These are phyloP conservation scores for Pythium aristosporum DNA, from an alignment of 352 stramenopile species.

Conservation along the genomic window DNA sequence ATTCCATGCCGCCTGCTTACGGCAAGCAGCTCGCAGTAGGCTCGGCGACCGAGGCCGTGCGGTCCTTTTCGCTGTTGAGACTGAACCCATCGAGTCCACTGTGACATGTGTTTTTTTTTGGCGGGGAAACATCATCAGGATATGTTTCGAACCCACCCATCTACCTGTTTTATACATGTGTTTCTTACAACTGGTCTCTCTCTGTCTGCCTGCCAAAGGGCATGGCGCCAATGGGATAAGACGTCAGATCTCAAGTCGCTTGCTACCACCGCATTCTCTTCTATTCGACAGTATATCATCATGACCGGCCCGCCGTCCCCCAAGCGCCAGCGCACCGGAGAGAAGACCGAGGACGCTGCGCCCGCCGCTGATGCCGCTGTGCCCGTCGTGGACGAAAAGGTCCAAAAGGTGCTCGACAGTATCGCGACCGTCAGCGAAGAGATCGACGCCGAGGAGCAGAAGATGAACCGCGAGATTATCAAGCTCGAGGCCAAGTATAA, in stretches of 20 bases:
- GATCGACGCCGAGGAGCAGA: conserved; percentile 62
- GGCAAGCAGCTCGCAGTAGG: conserved; percentile 10
- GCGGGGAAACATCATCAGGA: not conserved
- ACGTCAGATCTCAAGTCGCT: conserved; percentile 10
- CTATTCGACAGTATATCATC: not conserved
- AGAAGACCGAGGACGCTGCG: conserved; percentile 26
- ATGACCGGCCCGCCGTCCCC: conserved; percentile 62
- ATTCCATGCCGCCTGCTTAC: not conserved
- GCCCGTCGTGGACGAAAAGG: conserved; percentile 35
- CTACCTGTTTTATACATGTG: conserved; percentile 23
- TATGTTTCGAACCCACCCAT: not conserved
- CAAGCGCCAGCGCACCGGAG: conserved; percentile 75
- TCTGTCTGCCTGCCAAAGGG: conserved; percentile 24
- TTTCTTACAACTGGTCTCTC: conserved; percentile 11
- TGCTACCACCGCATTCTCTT: not conserved
- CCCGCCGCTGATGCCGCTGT: not conserved
- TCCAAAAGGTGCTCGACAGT: conserved; percentile 57
- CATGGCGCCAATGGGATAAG: conserved; percentile 18
- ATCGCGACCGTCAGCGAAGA: conserved; percentile 57
- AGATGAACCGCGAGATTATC: conserved; percentile 65
- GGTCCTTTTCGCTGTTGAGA: conserved; percentile 19
- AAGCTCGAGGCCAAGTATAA: conserved; percentile 81
- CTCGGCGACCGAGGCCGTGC: conserved; percentile 20
- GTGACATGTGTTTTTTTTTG: not conserved
- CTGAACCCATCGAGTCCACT: conserved; percentile 17